Conservation (phyloP, 2,329 filamentous ascomycete species). For the Teratosphaeria gauchensis region DNA sequence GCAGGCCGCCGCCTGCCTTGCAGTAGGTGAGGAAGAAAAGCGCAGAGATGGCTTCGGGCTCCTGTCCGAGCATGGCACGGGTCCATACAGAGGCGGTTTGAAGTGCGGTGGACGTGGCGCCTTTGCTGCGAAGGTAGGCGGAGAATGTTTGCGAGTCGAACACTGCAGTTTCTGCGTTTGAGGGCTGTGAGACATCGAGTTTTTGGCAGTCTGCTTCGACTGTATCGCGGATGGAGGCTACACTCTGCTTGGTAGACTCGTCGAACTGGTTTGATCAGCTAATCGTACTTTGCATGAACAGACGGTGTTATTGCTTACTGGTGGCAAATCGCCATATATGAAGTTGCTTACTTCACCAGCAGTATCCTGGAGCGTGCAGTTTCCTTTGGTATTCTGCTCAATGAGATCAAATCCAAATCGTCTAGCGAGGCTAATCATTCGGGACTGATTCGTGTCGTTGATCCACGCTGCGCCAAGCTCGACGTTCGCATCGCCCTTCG, state of each 20-base stretch:
- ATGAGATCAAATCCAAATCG: conserved; percentile 36
- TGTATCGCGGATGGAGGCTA: conserved; percentile 24
- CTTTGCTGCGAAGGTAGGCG: neutral
- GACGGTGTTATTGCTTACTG: conserved; percentile 8
- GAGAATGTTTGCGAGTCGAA: neutral
- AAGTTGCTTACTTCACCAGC: conserved; percentile 27
- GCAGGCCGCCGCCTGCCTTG: conserved; percentile 42
- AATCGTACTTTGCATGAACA: conserved; percentile 19
- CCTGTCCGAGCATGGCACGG: conserved; percentile 42
- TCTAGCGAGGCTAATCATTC: conserved; percentile 34
- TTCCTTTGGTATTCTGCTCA: conserved; percentile 40
- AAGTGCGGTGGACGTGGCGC: neutral
- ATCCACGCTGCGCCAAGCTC: conserved; percentile 47
- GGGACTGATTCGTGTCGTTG: conserved; percentile 45
- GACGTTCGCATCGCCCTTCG: conserved; percentile 35
- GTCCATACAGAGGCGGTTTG: conserved; percentile 27
- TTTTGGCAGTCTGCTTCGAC: conserved; percentile 32
- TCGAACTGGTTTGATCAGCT: neutral
- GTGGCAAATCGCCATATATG: conserved; percentile 24
- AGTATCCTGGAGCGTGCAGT: conserved; percentile 33
- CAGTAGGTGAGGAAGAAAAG: conserved; percentile 49
- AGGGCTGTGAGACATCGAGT: conserved; percentile 20
- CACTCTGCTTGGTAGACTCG: neutral
- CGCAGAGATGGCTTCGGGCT: conserved; percentile 42
- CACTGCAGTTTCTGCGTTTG: neutral